A percentile compares a stretch with the other conserved stretches of the same genome.
These are phyloP conservation scores for Clavulina sp. DNA, from an alignment of 768 basidiomycete genomes.

Conservation along the genomic window DNA sequence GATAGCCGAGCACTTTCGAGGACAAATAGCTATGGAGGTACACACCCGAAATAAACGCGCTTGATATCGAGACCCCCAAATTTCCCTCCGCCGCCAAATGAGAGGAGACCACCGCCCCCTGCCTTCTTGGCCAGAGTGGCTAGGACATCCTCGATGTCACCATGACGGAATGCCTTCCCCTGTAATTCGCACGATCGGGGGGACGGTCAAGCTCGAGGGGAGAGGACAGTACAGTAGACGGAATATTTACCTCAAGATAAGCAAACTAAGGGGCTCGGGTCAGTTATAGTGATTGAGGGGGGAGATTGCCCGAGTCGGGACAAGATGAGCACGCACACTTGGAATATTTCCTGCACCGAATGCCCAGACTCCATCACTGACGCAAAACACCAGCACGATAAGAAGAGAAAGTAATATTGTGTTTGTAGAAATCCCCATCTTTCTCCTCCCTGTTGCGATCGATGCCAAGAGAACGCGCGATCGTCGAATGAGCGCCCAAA, in stretches of 20 bases:
- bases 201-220: too few species aligned
- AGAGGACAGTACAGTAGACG: too few species aligned
- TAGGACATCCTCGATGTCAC: constrained; percentile 44
- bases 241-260: too few species aligned
- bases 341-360: constrained; percentile 2
- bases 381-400: neutral
- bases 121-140: constrained; percentile 16
- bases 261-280: too few species aligned
- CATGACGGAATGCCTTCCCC: constrained; percentile 41
- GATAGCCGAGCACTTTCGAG: too few species aligned
- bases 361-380: neutral
- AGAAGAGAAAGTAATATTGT: neutral
- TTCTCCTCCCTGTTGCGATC: neutral
- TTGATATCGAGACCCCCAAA: constrained; percentile 71
- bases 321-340: too few species aligned
- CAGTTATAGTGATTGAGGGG: too few species aligned
- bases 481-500: neutral
- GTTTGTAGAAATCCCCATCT: neutral
- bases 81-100: constrained; percentile 44
- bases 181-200: too few species aligned
- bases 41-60: constrained; percentile 58
- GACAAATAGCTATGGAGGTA: constrained; percentile 12
- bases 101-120: constrained; percentile 22
- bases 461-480: neutral
- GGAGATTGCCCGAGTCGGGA: too few species aligned